Evolutionary conservation across 2,329 filamentous ascomycete species (phyloP).

Genomic region (Alternaria brassicae): DNA sequence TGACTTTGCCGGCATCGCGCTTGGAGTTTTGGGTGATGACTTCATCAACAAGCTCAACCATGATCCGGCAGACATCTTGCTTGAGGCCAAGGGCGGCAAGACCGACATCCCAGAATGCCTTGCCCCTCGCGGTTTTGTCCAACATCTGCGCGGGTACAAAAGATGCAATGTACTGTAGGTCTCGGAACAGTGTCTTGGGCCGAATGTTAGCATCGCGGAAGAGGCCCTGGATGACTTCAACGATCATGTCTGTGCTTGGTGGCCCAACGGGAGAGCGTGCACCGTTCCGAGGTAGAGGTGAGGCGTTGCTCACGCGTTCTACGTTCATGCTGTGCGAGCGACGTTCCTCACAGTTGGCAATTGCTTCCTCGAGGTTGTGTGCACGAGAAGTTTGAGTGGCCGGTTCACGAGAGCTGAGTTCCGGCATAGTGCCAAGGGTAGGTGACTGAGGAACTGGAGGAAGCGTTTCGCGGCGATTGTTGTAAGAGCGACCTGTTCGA

Average conservation of each 20-base stretch:
- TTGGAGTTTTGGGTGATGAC: conserved; percentile 74
- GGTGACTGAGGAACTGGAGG: conserved; percentile 55
- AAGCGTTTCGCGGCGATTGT: conserved; percentile 50
- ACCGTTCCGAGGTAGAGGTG: conserved; percentile 48
- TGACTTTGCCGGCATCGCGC: conserved; percentile 53
- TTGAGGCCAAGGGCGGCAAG: conserved; percentile 89
- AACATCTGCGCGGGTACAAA: conserved; percentile 65
- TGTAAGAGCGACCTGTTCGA: conserved; percentile 57
- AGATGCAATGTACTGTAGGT: conserved; percentile 64
- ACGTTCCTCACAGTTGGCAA: conserved; percentile 73
- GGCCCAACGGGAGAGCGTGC: conserved; percentile 48
- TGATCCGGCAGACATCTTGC: conserved; percentile 83
- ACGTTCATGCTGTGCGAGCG: conserved; percentile 64
- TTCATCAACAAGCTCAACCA: conserved; percentile 76
- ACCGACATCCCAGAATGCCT: conserved; percentile 89
- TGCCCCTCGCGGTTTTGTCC: conserved; percentile 66
- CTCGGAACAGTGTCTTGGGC: conserved; percentile 57
- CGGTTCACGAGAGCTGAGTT: conserved; percentile 54
- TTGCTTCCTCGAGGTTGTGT: conserved; percentile 67
- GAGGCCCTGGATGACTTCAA: conserved; percentile 53
- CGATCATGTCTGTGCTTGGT: conserved; percentile 54
- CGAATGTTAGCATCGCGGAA: conserved; percentile 56
- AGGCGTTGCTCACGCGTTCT: conserved; percentile 44
- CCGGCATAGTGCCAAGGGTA: conserved; percentile 54
- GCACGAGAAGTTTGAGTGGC: conserved; percentile 53